These are phyloP conservation scores for Colletotrichum phormii DNA, from an alignment of 2,329 filamentous ascomycete species.

Conservation along the genomic window DNA sequence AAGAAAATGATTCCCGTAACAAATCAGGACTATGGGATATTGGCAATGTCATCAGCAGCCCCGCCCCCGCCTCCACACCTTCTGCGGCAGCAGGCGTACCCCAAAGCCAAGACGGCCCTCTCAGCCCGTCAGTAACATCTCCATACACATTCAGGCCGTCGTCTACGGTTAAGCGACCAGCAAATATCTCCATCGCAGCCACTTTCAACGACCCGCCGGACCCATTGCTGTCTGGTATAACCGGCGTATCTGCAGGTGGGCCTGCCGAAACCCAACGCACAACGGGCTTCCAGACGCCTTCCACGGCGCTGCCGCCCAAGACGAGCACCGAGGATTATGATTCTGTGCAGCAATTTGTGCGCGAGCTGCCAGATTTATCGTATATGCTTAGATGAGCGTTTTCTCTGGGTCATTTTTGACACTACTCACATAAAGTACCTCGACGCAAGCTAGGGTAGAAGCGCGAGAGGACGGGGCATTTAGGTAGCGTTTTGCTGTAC, in stretches of 20 bases:
- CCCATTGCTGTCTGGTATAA: constrained; percentile 11
- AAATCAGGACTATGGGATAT: constrained; percentile 28
- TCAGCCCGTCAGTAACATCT: constrained; percentile 7
- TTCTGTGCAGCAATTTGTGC: constrained; percentile 49
- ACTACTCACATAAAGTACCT: neutral
- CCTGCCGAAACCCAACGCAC: constrained; percentile 14
- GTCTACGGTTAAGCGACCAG: constrained; percentile 22
- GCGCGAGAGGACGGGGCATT: neutral
- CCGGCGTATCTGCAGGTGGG: constrained; percentile 16
- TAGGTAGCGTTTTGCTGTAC: too few relatives aligned
- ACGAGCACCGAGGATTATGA: constrained; percentile 44
- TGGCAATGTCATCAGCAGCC: constrained; percentile 26
- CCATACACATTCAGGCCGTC: constrained; percentile 16
- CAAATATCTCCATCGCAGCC: constrained; percentile 20
- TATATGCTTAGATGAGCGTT: constrained; percentile 55
- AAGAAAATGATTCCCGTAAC: constrained; percentile 10
- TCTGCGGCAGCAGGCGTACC: constrained; percentile 3
- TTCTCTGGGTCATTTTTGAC: neutral
- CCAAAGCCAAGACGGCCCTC: constrained; percentile 15
- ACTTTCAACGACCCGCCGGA: constrained; percentile 10
- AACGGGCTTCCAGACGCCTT: constrained; percentile 7
- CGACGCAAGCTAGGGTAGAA: neutral
- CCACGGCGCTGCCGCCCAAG: constrained; percentile 5
- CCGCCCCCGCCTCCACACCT: constrained; percentile 30
- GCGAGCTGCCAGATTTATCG: constrained; percentile 55